phyloP scores from a whole-genome alignment of 1,284 basidiomycete species.

The Papiliotrema nemorosa region DNA sequence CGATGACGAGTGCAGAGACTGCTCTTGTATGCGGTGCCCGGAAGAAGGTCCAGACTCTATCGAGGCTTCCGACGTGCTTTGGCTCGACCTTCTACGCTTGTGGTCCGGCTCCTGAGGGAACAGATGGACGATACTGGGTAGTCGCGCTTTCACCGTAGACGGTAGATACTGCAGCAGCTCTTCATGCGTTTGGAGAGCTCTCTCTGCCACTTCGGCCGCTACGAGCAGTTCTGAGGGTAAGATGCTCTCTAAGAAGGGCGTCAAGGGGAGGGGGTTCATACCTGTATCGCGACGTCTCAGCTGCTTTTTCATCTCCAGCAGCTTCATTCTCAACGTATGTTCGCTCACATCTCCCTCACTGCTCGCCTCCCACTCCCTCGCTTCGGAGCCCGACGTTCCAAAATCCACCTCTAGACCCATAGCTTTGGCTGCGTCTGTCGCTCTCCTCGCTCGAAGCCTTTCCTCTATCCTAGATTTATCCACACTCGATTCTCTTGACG shows the following conservation, averaged over 20 bases:
- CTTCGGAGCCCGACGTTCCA: constrained; percentile 6
- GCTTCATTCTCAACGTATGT: constrained; percentile 9
- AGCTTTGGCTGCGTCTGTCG: constrained; percentile 16
- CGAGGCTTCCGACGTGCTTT: neutral
- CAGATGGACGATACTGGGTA: constrained; percentile 3
- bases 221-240: constrained; percentile 18
- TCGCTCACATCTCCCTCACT: constrained; percentile 13
- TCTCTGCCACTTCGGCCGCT: constrained; percentile 24
- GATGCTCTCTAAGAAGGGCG: neutral
- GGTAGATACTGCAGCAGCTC: constrained; percentile 14
- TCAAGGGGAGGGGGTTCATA: constrained; percentile 3
- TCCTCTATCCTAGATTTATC: constrained; percentile 4
- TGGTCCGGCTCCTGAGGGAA: neutral
- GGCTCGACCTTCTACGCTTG: neutral
- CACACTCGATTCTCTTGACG: neutral
- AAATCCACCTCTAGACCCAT: constrained; percentile 21
- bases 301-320: constrained; percentile 14
- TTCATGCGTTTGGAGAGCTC: constrained; percentile 23
- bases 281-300: constrained; percentile 23
- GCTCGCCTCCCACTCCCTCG: constrained; percentile 1
- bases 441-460: constrained; percentile 8
- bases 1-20: neutral
- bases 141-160: constrained; percentile 3
- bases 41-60: neutral
- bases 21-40: neutral